Percentiles rank a stretch among this genome's conserved stretches.
Conservation (phyloP, 2,329 filamentous ascomycete species). For the Scleromitrula shiraiana region DNA sequence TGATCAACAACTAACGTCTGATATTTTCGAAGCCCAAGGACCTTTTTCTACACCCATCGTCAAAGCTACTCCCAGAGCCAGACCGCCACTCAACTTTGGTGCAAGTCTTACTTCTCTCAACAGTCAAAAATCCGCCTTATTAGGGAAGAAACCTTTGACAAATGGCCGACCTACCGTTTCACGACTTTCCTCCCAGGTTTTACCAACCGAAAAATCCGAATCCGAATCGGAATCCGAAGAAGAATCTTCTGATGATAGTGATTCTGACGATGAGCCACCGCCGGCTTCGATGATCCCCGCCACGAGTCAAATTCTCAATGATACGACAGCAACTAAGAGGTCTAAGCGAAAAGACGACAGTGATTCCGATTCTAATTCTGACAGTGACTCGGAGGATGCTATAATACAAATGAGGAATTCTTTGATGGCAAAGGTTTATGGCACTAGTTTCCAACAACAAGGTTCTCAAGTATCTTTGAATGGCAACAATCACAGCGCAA, state of each 20-base stretch:
- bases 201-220: slow-evolving; percentile 11
- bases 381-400: neutral
- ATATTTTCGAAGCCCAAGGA: slow-evolving; percentile 20
- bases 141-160: slow-evolving; percentile 4
- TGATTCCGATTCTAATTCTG: slow-evolving; percentile 10
- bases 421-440: neutral
- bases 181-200: slow-evolving; percentile 4
- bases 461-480: neutral
- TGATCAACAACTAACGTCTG: slow-evolving; percentile 26
- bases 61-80: slow-evolving; percentile 13
- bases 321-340: neutral
- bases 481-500: no score
- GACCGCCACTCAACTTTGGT: slow-evolving; percentile 18
- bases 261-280: slow-evolving; percentile 11
- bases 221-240: slow-evolving; percentile 16
- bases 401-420: neutral
- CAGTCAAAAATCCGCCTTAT: slow-evolving; percentile 7
- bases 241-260: slow-evolving; percentile 8
- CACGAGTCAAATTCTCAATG: neutral
- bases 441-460: neutral
- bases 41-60: slow-evolving; percentile 3
- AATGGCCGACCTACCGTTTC: slow-evolving; percentile 6
- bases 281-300: neutral
- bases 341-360: neutral
- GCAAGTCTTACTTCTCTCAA: slow-evolving; percentile 19